Conservation (phyloP, 2,329 filamentous ascomycete genomes). For the Pseudocercospora vitis region DNA sequence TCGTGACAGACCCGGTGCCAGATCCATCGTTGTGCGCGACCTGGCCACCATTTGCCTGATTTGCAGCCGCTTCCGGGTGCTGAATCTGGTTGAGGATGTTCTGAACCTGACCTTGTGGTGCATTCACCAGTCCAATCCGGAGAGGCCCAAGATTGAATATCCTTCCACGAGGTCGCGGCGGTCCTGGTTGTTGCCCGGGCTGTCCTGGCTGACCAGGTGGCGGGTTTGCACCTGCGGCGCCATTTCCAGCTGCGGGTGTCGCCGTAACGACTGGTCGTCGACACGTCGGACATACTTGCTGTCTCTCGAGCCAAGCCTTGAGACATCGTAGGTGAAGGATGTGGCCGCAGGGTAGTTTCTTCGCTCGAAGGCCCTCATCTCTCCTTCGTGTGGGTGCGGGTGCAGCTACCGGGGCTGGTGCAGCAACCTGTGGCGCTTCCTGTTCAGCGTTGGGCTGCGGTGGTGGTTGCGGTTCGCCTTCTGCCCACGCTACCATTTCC, state of each 20-base stretch:
- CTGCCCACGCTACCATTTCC: slow-evolving; percentile 80
- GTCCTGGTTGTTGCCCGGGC: slow-evolving; percentile 40
- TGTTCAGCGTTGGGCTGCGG: slow-evolving; percentile 6
- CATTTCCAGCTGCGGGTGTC: slow-evolving; percentile 17
- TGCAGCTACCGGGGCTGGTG: slow-evolving; percentile 26
- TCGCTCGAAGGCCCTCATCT: slow-evolving; percentile 81
- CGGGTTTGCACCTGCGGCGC: slow-evolving; percentile 21
- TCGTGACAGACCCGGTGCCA: slow-evolving; percentile 12
- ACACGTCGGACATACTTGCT: slow-evolving; percentile 96
- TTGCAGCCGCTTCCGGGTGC: slow-evolving; percentile 21
- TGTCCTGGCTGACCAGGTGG: slow-evolving; percentile 15
- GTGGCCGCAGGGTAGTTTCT: slow-evolving; percentile 95
- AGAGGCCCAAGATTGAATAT: slow-evolving; percentile 73
- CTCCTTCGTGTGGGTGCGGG: slow-evolving; percentile 43
- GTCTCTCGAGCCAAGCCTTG: slow-evolving; percentile 93
- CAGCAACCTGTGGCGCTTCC: slow-evolving; percentile 3
- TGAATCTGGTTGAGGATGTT: slow-evolving; percentile 43
- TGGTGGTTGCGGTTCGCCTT: slow-evolving; percentile 28
- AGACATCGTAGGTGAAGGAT: slow-evolving; percentile 92
- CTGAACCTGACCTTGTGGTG: slow-evolving; percentile 50
- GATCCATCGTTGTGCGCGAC: slow-evolving; percentile 27
- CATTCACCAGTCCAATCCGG: slow-evolving; percentile 66
- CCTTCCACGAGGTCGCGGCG: slow-evolving; percentile 38
- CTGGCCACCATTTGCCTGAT: slow-evolving; percentile 10
- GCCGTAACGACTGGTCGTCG: slow-evolving; percentile 66